Base-by-base conservation (phyloP, 345 rosid species). In the Citrus glauca region DNA sequence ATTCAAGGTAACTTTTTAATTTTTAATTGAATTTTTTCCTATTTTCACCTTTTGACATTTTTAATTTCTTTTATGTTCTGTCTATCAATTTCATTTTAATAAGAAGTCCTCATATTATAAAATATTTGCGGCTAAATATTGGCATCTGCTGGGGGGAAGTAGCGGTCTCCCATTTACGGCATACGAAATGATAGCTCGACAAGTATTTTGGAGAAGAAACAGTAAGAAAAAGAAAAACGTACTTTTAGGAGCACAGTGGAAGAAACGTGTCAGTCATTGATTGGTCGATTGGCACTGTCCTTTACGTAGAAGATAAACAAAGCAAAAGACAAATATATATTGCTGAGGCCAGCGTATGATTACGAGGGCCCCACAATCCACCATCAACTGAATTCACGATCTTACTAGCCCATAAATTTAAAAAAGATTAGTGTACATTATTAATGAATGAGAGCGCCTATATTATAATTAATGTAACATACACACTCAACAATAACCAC, bases 221-320 rank as follows among this genome's bases (percentile, higher is more conserved):
- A 35, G 57, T 65, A 70, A 64, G 62, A 66, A 64, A 59, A 55
- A 27, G 24, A 32, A 64, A 83, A 78, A 75, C 86, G 87, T 82
- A 85, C 77, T 66, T 20, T 30, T 8, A 50, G 72, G 74, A 35
- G 37, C 76, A 76, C 67, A 57, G 69, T 60, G 78, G 65, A 42
- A 20, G 70, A 69, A 68, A 90, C 90, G 89, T 88, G 93, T 81
- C 71, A 0, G 50, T 1, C 9, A 5, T 2, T 5, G 66, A 76
- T 87, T 93, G 87, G 94, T 69, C 74, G 33, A 50, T 53, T 25
- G 48, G 42, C 53, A 66, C 30, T 60, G 87, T 64, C 81, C 98
- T 90, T 92, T 87, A 90, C 98, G 87, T 92, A 88, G 92, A 94
- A 87, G 97, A 87, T 76, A 94, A 89, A 89, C 90, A 93, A 91